phyloP scores from a whole-genome alignment of 257 asterid genomes.

The Ehretia macrophylla region DNA sequence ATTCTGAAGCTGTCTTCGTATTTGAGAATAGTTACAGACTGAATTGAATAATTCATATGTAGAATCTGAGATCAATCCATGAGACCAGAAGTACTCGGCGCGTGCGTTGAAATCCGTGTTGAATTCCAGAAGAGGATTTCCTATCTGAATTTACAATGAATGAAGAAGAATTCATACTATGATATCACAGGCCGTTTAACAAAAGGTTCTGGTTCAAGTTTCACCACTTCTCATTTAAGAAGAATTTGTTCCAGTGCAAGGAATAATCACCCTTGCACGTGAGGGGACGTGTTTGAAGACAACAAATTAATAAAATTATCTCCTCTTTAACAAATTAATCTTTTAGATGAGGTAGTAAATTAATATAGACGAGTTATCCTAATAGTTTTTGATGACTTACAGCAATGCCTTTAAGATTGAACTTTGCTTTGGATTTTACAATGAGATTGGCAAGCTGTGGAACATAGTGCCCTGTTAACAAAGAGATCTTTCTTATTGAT shows the following conservation, averaged over 20 bases:
- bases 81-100: slow-evolving; percentile 80
- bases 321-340: too few species aligned
- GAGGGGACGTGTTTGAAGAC: too few species aligned
- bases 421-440: slow-evolving; percentile 48
- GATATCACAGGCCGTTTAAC: neutral
- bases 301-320: too few species aligned
- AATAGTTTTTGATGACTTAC: slow-evolving; percentile 32
- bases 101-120: slow-evolving; percentile 66
- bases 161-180: neutral
- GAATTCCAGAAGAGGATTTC: slow-evolving; percentile 69
- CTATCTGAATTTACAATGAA: slow-evolving; percentile 43
- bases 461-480: slow-evolving; percentile 55
- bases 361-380: neutral
- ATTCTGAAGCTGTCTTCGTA: slow-evolving; percentile 65
- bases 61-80: slow-evolving; percentile 71
- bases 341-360: neutral
- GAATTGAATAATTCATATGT: slow-evolving; percentile 51
- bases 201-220: too few species aligned
- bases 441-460: slow-evolving; percentile 74
- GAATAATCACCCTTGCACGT: too few species aligned
- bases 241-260: too few species aligned
- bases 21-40: slow-evolving; percentile 61
- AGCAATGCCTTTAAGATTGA: slow-evolving; percentile 73
- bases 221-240: too few species aligned
- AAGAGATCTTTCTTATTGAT: neutral